These are phyloP conservation scores for Starmera dryadoides DNA, from an alignment of 805 yeast species.

Conservation along the genomic window DNA sequence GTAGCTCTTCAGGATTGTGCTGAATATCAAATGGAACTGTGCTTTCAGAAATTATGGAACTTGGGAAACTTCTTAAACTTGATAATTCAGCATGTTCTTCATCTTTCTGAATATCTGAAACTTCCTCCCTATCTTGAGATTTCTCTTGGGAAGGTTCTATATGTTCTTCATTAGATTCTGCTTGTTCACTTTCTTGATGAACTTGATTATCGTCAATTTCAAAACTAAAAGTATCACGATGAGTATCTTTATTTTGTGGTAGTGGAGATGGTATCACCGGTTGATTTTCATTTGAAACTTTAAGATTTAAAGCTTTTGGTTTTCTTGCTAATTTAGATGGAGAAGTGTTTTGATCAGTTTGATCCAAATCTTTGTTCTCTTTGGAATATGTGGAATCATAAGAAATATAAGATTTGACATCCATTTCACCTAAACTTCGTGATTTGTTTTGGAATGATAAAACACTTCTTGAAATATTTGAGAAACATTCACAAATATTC, in stretches of 20 bases:
- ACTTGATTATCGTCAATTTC: no score
- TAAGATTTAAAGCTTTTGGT: not conserved
- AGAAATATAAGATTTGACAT: constrained; percentile 42
- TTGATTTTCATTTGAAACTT: constrained; percentile 6
- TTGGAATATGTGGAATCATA: constrained; percentile 41
- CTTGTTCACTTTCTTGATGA: no score
- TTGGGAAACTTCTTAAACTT: not conserved
- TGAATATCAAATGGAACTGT: not conserved
- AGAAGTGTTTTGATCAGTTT: no score
- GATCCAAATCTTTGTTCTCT: no score
- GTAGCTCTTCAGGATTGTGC: no score
- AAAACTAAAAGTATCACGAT: constrained; percentile 18
- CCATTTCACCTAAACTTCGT: constrained; percentile 2
- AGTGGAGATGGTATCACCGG: not conserved
- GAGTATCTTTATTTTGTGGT: not conserved
- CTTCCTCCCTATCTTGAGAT: not conserved
- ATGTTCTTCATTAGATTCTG: constrained; percentile 2
- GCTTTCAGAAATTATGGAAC: constrained; percentile 1
- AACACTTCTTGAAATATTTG: constrained; percentile 18
- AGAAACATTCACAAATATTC: constrained; percentile 20
- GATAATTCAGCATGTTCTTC: not conserved
- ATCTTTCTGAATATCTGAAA: not conserved
- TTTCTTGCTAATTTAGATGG: constrained; percentile 23
- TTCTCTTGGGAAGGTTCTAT: not conserved
- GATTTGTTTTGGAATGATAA: constrained; percentile 11